Conservation (phyloP, 176 grass and related monocot species). For the Hyparrhenia diplandra region DNA sequence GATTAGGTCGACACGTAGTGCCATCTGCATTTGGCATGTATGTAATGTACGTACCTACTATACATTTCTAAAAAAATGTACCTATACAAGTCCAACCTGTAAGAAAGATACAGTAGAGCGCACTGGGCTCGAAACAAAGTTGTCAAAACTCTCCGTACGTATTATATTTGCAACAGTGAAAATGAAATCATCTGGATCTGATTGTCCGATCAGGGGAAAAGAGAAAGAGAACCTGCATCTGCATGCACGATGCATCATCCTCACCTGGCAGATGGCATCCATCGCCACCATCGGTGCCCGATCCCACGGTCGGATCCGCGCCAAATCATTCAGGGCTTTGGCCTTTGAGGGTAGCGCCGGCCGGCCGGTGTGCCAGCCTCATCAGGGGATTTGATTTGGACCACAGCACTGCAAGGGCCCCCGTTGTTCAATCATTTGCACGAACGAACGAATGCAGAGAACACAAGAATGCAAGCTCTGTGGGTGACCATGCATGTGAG, state of each 20-base stretch:
- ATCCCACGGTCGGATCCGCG: neutral
- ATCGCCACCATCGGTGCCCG: neutral
- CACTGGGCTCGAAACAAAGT: neutral
- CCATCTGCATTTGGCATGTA: constrained; percentile 2
- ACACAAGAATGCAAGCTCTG: neutral
- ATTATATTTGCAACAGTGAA: too few relatives aligned
- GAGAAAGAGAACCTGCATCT: neutral
- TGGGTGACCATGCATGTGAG: too few relatives aligned
- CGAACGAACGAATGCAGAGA: neutral
- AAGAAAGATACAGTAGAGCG: neutral
- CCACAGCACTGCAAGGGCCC: neutral
- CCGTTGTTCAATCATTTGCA: constrained; percentile 21
- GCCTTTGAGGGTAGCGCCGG: neutral
- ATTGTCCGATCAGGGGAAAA: neutral
- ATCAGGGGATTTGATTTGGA: neutral
- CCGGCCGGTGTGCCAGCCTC: neutral
- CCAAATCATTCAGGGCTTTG: neutral
- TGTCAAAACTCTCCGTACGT: neutral
- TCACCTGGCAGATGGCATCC: neutral
- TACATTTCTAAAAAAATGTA: too few relatives aligned
- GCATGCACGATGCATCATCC: too few relatives aligned
- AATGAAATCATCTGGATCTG: neutral
- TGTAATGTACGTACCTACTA: too few relatives aligned
- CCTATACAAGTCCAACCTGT: neutral
- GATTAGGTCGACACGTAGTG: neutral